Evolutionary conservation across 2,329 filamentous ascomycete species (phyloP), one percentile per base, ranked within the genome.

Genomic region (Penicillium freii): DNA sequence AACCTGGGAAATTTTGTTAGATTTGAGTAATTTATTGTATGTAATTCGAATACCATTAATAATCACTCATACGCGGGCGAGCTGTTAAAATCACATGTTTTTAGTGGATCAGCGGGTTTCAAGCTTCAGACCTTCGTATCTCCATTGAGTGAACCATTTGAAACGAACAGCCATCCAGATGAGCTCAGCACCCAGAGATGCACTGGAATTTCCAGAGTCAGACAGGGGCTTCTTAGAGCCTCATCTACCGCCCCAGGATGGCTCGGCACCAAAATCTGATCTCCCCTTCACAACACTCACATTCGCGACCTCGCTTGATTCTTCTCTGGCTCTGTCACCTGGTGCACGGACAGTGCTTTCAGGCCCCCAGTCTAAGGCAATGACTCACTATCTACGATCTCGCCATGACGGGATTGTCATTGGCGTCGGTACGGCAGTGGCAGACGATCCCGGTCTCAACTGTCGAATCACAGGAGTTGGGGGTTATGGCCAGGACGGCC

Each of bases 311-410:
- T 96, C 92, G 2, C 86, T 97, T 54, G 92, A 97, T 77, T 87
- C 88, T 38, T 83, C 85, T 53, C 80, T 94, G 43, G 83, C 91
- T 1, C 80, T 92, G 11, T 81, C 87, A 0, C 91, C 90, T 0
- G 91, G 91, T 15, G 78, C 84, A 2, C 88, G 87, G 60, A 96
- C 92, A 1, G 79, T 82, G 0, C 84, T 97, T 8, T 97, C 92
- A 0, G 92, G 92, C 1, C 84, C 88, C 0, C 81, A 87, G 59
- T 91, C 91, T 34, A 96, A 97, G 75, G 86, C 89, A 46, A 95
- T 97, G 91, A 97, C 93, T 0, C 93, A 97, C 74, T 91, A 89
- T 71, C 84, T 97, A n/a, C 90, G 93, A 66, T 87, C 87, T 10
- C 84, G 82, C 15, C 92, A 97, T 76, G 86, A 89, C 61, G 91